phyloP scores from a whole-genome alignment of 495 filamentous ascomycete species.

The Hypoxylon subgilvum region DNA sequence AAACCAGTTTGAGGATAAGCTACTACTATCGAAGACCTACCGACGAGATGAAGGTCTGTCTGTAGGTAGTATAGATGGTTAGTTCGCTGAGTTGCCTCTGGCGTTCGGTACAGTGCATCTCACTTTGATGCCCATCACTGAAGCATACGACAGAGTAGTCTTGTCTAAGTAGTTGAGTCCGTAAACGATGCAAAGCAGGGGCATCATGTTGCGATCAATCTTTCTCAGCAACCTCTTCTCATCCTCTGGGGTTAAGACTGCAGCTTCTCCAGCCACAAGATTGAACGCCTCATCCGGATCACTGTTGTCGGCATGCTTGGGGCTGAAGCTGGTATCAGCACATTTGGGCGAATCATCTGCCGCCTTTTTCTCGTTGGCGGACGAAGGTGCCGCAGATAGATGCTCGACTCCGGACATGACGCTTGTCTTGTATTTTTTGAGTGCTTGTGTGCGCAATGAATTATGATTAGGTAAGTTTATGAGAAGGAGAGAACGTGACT shows the following conservation, averaged over 20 bases:
- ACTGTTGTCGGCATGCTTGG: constrained; percentile 29
- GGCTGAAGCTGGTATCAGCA: constrained; percentile 1
- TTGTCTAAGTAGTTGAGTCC: constrained; percentile 72
- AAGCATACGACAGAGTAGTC: constrained; percentile 68
- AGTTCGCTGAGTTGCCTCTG: constrained; percentile 41
- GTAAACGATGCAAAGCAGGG: constrained; percentile 65
- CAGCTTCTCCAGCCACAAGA: constrained; percentile 40
- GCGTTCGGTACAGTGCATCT: constrained; percentile 45
- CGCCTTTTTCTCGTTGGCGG: constrained; percentile 31
- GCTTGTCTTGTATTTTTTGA: not conserved
- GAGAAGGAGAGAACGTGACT: constrained; percentile 5
- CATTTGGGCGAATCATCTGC: constrained; percentile 8
- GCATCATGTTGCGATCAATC: constrained; percentile 69
- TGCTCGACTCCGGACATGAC: constrained; percentile 26
- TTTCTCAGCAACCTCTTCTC: constrained; percentile 58
- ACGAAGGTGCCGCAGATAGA: not conserved
- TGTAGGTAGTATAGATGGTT: constrained; percentile 2
- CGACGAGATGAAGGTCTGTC: constrained; percentile 37
- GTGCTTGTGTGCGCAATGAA: not conserved
- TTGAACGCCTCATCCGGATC: constrained; percentile 43
- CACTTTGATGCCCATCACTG: constrained; percentile 65
- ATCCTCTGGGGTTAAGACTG: constrained; percentile 43
- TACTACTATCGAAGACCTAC: constrained; percentile 1
- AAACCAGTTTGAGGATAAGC: not conserved
- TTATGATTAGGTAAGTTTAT: constrained; percentile 1